Evolutionary conservation across 805 yeast species (phyloP).

Genomic region (Pichia paraexigua): DNA sequence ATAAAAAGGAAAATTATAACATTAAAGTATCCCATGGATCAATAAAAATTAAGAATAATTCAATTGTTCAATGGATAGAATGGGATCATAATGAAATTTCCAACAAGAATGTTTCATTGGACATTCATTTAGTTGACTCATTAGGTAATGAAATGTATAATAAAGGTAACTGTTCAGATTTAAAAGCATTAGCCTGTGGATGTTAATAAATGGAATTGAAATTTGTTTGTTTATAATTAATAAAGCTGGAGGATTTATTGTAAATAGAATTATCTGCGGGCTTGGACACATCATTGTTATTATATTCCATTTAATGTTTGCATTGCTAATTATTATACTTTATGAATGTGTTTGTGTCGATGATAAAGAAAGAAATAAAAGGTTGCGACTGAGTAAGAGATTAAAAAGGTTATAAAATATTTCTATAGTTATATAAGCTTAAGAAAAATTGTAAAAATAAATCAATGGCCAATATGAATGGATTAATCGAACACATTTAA

Average conservation of each 20-base stretch:
- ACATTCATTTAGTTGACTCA: neutral
- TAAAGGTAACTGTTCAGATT: constrained; percentile 10
- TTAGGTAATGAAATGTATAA: constrained; percentile 4
- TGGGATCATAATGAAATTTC: constrained; percentile 53
- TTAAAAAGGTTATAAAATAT: neutral
- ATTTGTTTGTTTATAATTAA: neutral
- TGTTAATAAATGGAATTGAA: constrained; percentile 12
- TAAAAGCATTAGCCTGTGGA: constrained; percentile 31
- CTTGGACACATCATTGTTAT: constrained; percentile 17
- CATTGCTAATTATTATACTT: neutral
- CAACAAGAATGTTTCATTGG: constrained; percentile 5
- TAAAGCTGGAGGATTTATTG: neutral
- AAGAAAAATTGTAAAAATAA: neutral
- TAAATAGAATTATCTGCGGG: constrained; percentile 24
- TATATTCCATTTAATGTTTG: constrained; percentile 10
- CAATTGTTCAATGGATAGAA: constrained; percentile 45
- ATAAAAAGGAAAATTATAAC: constrained; percentile 39
- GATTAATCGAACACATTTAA: constrained; percentile 73
- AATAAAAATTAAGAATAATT: constrained; percentile 39
- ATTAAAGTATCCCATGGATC: constrained; percentile 49
- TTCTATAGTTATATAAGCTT: neutral
- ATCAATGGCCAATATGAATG: neutral
- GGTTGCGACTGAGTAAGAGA: neutral
- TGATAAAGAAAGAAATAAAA: neutral
- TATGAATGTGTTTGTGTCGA: neutral